phyloP scores from a whole-genome alignment of 1,284 basidiomycete species.

The Sutorius eximius region DNA sequence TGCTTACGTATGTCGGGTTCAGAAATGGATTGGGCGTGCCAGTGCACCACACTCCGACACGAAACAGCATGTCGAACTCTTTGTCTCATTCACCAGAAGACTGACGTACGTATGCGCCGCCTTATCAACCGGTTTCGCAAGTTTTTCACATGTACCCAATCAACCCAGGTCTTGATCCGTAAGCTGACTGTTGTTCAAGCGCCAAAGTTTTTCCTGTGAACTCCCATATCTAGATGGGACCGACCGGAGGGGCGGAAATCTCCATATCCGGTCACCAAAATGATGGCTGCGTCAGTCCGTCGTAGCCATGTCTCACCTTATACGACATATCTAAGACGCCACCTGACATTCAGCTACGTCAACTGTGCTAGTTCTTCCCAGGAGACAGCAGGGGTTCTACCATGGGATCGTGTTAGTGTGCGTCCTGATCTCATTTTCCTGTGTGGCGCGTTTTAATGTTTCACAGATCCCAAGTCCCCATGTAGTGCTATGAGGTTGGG shows the following conservation, averaged over 20 bases:
- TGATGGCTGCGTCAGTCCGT: conserved; percentile 25
- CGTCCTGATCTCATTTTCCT: not conserved
- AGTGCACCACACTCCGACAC: too few relatives aligned
- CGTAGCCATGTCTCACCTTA: not conserved
- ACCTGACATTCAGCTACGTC: too few relatives aligned
- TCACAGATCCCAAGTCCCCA: not conserved
- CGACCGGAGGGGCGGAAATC: conserved; percentile 14
- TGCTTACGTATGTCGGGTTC: too few relatives aligned
- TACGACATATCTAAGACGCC: not conserved
- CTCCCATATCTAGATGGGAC: not conserved
- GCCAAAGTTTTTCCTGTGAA: conserved; percentile 10
- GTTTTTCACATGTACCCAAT: not conserved
- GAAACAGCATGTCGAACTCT: too few relatives aligned
- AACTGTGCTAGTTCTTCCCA: too few relatives aligned
- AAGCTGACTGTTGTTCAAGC: conserved; percentile 28
- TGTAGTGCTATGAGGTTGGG: not conserved
- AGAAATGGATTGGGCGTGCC: too few relatives aligned
- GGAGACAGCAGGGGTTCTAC: too few relatives aligned
- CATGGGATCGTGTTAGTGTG: too few relatives aligned
- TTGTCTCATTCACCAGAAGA: not conserved
- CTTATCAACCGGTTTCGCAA: not conserved
- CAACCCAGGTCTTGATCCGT: not conserved
- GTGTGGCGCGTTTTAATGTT: not conserved
- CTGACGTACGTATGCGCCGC: not conserved
- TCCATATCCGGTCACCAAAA: conserved; percentile 21